Base-by-base conservation (phyloP, 2,329 filamentous ascomycete genomes). In the Aspergillus neotritici region DNA sequence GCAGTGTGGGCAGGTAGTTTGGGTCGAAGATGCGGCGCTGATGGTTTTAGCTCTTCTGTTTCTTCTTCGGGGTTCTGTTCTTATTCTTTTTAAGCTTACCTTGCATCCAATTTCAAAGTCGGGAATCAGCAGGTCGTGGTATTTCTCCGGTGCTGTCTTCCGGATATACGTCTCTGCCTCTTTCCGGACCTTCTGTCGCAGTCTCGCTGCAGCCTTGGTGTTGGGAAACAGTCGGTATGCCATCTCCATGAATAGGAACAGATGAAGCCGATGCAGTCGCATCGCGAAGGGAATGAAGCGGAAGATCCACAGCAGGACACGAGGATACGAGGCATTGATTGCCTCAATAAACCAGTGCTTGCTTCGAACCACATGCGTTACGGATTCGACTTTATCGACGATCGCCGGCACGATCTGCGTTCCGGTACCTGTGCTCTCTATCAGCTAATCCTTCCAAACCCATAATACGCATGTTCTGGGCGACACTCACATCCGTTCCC, bases 301-400 rank as follows among this genome's bases (percentile, higher is more conserved):
- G 69, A 76, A 72, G 2, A 65, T 46, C n/a, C 57, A 61, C 50
- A 71, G 69, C 58, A 72, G 73, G 0, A 56, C 40, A 0, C 55
- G 13, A 0, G 64, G 61, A 47, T 74, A 75, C 36, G 57, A 45
- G 0, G 65, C 68, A 39, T 73, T 74, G 0, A 67, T 63, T 9
- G 72, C 64, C 37, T 72, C 68, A 2, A 67, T 61, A 1, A 77
- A 60, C 60, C 70, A 77, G 46, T 77, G 75, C 4, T 74, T 60
- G 55, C 76, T 73, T 7, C 72, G 68, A n/a, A 61, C 67, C 49
- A 77, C 76, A 37, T 77, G 73, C 0, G 66, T 70, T 15, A 74
- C 57, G 16, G 62, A 65, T 14, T 58, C 63, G 8, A 64, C 70
- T 4, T 65, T 58, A 10, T 52, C 53, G 54, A n/a, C 58, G 59